Evolutionary conservation across 2,329 filamentous ascomycete genomes (phyloP).

Genomic region (Colletotrichum cordylinicola): DNA sequence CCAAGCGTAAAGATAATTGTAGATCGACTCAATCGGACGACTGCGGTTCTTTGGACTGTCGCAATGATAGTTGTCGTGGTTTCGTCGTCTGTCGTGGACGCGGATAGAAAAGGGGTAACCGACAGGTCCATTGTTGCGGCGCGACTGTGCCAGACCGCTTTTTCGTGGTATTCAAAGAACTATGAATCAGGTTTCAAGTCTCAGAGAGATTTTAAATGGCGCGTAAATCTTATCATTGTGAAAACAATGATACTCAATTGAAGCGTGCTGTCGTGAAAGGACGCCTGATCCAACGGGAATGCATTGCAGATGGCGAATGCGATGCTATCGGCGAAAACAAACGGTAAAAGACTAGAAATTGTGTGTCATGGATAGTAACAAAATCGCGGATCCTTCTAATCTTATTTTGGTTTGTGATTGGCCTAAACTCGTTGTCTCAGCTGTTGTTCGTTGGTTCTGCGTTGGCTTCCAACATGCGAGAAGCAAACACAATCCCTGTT

Average conservation of each 20-base stretch:
- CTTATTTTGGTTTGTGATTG: neutral
- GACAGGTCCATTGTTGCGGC: neutral
- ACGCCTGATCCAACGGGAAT: neutral
- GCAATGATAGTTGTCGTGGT: neutral
- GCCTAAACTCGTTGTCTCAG: neutral
- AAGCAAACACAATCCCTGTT: neutral
- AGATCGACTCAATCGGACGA: neutral
- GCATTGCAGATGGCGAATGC: neutral
- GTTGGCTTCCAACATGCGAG: neutral
- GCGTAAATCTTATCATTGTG: neutral
- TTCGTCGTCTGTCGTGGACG: neutral
- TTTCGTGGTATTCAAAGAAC: neutral
- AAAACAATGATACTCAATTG: neutral
- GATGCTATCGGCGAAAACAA: neutral
- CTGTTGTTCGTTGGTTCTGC: neutral
- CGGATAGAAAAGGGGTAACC: neutral
- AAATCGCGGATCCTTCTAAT: neutral
- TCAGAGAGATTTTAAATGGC: neutral
- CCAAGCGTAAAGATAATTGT: neutral
- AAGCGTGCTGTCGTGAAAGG: neutral
- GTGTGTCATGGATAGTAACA: neutral
- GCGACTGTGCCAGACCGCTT: neutral
- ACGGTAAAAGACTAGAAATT: neutral
- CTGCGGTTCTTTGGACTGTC: neutral
- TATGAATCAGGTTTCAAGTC: fast-evolving